These are phyloP conservation scores for Paramecium octaurelia DNA, from an alignment of 73 alveolate species.

Conservation along the genomic window DNA sequence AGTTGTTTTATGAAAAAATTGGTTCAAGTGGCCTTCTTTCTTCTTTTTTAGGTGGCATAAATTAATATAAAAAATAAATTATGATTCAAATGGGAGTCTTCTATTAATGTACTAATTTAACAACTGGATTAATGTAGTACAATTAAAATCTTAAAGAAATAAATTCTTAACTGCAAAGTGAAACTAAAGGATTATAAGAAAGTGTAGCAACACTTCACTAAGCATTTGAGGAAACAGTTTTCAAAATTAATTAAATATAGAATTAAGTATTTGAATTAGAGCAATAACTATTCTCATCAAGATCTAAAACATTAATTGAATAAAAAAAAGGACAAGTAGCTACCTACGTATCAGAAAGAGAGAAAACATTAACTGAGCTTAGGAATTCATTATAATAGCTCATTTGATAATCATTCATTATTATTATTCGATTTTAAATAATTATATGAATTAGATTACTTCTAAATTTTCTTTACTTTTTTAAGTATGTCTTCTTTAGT, in stretches of 20 bases:
- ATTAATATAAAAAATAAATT: background rate
- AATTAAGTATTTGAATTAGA: background rate
- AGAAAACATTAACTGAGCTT: background rate
- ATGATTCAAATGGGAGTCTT: background rate
- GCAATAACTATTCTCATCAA: background rate
- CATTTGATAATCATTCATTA: background rate
- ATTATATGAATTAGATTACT: no score
- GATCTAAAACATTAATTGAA: background rate
- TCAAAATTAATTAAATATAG: background rate
- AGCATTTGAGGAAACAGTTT: background rate
- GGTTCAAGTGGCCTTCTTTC: conserved; percentile 43
- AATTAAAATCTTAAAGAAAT: background rate
- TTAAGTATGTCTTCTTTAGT: no score
- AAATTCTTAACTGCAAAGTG: background rate
- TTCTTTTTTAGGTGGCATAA: conserved; percentile 52
- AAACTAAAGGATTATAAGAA: conserved; percentile 6
- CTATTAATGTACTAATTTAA: conserved; percentile 8
- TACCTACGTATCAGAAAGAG: background rate
- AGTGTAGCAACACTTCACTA: background rate
- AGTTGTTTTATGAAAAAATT: background rate
- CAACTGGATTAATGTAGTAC: background rate
- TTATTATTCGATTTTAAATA: no score
- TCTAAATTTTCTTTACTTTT: no score
- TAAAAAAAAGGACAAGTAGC: background rate
- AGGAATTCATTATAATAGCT: background rate